Percentiles rank a stretch among this genome's conserved stretches.
Evolutionary conservation across 768 basidiomycete species (phyloP).

Genomic region (Termitomyces sp.): DNA sequence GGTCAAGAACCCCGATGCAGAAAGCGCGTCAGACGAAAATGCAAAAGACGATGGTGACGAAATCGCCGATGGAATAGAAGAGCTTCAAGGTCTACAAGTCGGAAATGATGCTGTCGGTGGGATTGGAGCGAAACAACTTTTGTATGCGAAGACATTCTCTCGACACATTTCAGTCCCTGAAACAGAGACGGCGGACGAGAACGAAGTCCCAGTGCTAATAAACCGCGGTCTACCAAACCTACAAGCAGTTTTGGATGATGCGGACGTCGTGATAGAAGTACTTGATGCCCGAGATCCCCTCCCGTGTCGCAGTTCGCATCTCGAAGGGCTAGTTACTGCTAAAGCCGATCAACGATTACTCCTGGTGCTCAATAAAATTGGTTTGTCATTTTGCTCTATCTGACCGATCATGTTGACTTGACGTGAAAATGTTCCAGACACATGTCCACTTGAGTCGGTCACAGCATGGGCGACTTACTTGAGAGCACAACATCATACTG

Average conservation of each 20-base stretch:
- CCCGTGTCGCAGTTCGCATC: conserved; percentile 54
- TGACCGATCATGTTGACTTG: background rate
- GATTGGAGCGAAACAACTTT: conserved; percentile 34
- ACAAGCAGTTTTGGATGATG: conserved; percentile 61
- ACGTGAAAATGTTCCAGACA: conserved; percentile 40
- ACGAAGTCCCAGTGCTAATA: conserved; percentile 54
- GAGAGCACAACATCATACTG: conserved; percentile 52
- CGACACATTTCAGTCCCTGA: conserved; percentile 21
- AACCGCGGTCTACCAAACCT: conserved; percentile 61
- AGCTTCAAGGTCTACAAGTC: conserved; percentile 36
- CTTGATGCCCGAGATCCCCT: conserved; percentile 83
- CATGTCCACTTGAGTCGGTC: conserved; percentile 73
- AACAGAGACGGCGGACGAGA: conserved; percentile 36
- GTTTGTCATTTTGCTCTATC: conserved; percentile 35
- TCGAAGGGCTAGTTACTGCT: conserved; percentile 50
- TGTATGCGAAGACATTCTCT: conserved; percentile 28
- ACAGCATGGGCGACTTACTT: conserved; percentile 62
- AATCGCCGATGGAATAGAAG: conserved; percentile 23
- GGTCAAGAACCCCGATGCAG: conserved; percentile 8
- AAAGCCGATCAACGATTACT: conserved; percentile 42
- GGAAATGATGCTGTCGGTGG: conserved; percentile 43
- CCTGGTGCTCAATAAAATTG: conserved; percentile 84
- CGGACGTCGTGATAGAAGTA: conserved; percentile 77
- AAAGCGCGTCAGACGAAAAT: background rate
- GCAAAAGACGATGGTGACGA: conserved; percentile 19